Evolutionary conservation across 441 rosid species (phyloP), one percentile per base, ranked within the genome.

Genomic region (Arabidopsis hybrid): DNA sequence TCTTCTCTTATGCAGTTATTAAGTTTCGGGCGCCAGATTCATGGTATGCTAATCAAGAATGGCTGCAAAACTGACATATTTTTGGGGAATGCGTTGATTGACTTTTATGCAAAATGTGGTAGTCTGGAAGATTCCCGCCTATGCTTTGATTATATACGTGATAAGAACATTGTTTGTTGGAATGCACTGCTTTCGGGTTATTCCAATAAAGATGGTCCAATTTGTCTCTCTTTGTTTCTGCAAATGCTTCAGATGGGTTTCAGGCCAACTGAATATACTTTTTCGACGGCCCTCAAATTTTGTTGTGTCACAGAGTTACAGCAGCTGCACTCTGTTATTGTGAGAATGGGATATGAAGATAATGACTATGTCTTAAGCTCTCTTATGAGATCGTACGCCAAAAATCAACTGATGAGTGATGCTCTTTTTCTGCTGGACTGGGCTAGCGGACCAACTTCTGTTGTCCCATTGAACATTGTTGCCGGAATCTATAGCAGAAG

Each of bases 81-180:
- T 76, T 67, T 87, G 31, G 93, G 96, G 53, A 90, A 83, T 78
- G 86, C 96, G 46, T 79, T 90, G 73, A 86, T 89, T 43, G 87
- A 88, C 77, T 90, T 88, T 43, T 94, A 91, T 73, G 85, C 78
- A 14, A 91, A 91, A 69, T 79, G 92, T 75, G 84, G 78, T 68
- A 61, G 77, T 67, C 34, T 90, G 67, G 83, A 82, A 69, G 85
- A 79, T 79, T 90, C 95, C 18, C 77, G 49, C 59, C 57, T 26
- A 55, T 91, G 92, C 78, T 91, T 93, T 34, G 68, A 81, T 45
- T 79, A 81, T 55, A 83, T 93, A 61, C 2, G 9, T 56, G 78
- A 82, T 67, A 91, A 86, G 83, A 93, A 85, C 81, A 75, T 82
- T 69, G 90, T 91, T 70, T 90, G 86, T 61, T 91, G 97, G 98